Evolutionary conservation across 2,329 filamentous ascomycete genomes (phyloP), one percentile per base, ranked within the genome.

Genomic region (Phyllosticta paracitricarpa): DNA sequence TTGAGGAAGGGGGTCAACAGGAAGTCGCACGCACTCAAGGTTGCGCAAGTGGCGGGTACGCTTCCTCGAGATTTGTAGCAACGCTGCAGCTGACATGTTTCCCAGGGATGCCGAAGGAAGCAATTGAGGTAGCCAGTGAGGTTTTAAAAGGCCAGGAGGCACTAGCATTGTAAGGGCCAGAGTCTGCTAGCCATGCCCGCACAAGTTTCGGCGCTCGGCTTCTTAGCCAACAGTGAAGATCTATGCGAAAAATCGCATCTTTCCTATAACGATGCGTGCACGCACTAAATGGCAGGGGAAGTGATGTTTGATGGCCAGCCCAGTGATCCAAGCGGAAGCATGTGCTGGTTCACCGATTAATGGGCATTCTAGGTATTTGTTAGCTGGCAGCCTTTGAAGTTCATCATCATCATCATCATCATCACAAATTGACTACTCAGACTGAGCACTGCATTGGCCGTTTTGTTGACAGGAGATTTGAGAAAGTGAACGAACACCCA

Each of bases 11-110:
- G 94, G 0, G 84, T 96, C 62, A 99, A 97, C 74, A 83, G 86
- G 58, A 80, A 88, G 66, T 95, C 90, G 64, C 94, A 99, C 76
- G 94, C 95, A 19, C 78, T 99, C 63, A 97, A 97, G 71, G 94
- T 99, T n/a, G 94, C 94, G 2, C 82, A 82, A 64, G 77, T 97
- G 66, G 95, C 94, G 5, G 92, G 78, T 72, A 66, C 64, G 71
- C 56, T 58, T n/a, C 17, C 17, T 22, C 40, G 24, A 54, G n/a
- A 54, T 8, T 6, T 6, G 8, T 12, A 25, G 8, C 8, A 54
- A 30, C 2, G 40, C 14, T 17, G n/a, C 14, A 26, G 12, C 19
- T 56, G 54, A 24, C 24, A 10, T n/a, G 24, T 10, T 51, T 24
- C 0, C 33, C 40, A 74, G 74, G 91, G 1, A 69, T 97, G 67